phyloP scores from a whole-genome alignment of 192 early-diverging fungal species.

The Geranomyces variabilis region DNA sequence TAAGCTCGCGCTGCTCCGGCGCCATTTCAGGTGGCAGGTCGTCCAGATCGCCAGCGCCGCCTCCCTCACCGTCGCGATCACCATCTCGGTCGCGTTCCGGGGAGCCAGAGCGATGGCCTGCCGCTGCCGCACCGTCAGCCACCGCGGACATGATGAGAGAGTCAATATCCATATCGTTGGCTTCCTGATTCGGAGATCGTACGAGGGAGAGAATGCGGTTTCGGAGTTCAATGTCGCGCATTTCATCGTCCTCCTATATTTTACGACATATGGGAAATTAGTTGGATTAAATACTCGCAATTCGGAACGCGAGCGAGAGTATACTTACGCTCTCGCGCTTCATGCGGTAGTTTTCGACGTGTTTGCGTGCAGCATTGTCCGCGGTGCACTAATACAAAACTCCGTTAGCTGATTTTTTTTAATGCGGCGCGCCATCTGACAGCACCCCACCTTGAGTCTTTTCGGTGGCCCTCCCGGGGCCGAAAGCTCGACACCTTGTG shows the following conservation, averaged over 20 bases:
- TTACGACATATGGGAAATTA: background rate
- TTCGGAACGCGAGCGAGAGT: too few relatives aligned
- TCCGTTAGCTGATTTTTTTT: slow-evolving; percentile 31
- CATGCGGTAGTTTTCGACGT: slow-evolving; percentile 48
- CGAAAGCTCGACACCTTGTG: slow-evolving; percentile 42
- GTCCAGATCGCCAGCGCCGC: slow-evolving; percentile 42
- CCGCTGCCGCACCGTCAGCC: slow-evolving; percentile 1
- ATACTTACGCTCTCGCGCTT: slow-evolving; percentile 14
- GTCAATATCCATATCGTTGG: slow-evolving; percentile 27
- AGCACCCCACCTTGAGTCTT: slow-evolving; percentile 49
- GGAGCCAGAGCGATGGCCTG: background rate
- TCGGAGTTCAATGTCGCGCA: slow-evolving; percentile 49
- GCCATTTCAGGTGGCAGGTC: slow-evolving; percentile 54
- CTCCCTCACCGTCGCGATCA: background rate
- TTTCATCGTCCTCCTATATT: slow-evolving; percentile 47
- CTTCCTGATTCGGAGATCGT: slow-evolving; percentile 7
- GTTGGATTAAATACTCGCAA: background rate
- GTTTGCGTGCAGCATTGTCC: slow-evolving; percentile 61
- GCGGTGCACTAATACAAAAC: slow-evolving; percentile 50
- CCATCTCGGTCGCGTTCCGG: background rate
- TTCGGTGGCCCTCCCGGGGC: slow-evolving; percentile 48
- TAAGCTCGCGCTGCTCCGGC: slow-evolving; percentile 60
- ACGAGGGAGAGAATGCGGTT: slow-evolving; percentile 45
- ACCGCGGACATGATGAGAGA: slow-evolving; percentile 20
- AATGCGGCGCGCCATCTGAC: slow-evolving; percentile 5